Percentiles rank a stretch among this genome's conserved stretches.
These are phyloP conservation scores for Cordia subcordata DNA, from an alignment of 257 asterid species.

Conservation along the genomic window DNA sequence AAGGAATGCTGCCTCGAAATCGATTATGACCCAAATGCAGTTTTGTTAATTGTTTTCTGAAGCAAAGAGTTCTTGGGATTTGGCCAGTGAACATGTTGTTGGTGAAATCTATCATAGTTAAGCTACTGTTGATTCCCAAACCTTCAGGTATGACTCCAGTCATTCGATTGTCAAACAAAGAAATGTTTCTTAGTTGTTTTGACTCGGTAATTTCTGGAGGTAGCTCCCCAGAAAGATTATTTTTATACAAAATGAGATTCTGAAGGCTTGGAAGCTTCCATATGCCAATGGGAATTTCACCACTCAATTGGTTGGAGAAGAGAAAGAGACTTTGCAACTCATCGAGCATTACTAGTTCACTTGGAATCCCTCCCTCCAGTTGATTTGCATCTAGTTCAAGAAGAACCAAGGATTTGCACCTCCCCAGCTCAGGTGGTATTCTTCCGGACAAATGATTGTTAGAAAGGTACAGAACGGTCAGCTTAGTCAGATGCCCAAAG, in stretches of 20 bases:
- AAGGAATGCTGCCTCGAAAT: constrained; percentile 57
- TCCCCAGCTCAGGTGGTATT: constrained; percentile 74
- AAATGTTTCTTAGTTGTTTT: constrained; percentile 47
- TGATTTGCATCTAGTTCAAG: constrained; percentile 44
- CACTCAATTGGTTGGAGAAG: constrained; percentile 52
- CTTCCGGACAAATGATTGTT: constrained; percentile 53
- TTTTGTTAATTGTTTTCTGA: constrained; percentile 45
- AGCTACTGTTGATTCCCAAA: constrained; percentile 65
- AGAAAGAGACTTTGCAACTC: constrained; percentile 39
- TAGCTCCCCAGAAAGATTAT: constrained; percentile 67
- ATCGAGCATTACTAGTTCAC: constrained; percentile 53
- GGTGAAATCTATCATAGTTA: constrained; percentile 50
- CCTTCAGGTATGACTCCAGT: constrained; percentile 73
- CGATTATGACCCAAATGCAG: constrained; percentile 56
- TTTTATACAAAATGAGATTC: constrained; percentile 45
- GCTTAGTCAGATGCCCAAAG: constrained; percentile 47
- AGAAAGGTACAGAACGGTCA: constrained; percentile 48
- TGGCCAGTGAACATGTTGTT: constrained; percentile 64
- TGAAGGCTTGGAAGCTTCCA: constrained; percentile 67
- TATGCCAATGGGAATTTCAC: constrained; percentile 57
- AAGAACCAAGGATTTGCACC: constrained; percentile 53
- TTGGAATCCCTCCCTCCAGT: constrained; percentile 59
- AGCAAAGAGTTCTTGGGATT: constrained; percentile 73
- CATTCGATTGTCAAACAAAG: constrained; percentile 53
- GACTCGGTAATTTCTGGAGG: constrained; percentile 58